A percentile compares a stretch with the other conserved stretches of the same genome.
Evolutionary conservation across 2,329 filamentous ascomycete genomes (phyloP).

Genomic region (Phaeoacremonium minimum): DNA sequence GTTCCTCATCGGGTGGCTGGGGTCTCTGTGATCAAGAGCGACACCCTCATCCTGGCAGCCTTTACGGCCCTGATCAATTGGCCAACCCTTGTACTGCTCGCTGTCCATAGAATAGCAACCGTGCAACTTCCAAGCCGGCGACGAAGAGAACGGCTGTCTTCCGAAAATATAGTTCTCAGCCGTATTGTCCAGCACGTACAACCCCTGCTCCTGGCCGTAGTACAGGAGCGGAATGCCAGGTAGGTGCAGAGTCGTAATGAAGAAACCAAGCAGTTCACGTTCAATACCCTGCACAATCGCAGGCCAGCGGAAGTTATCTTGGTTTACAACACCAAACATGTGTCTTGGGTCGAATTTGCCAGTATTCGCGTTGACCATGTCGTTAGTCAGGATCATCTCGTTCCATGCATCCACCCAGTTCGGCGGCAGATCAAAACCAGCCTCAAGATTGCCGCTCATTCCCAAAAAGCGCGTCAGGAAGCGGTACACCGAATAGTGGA

Average conservation of each 20-base stretch:
- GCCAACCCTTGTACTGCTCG: conserved; percentile 51
- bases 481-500: conserved; percentile 62
- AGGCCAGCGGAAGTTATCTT: conserved; percentile 63
- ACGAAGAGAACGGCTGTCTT: conserved; percentile 55
- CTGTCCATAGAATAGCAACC: conserved; percentile 54
- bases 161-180: conserved; percentile 61
- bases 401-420: conserved; percentile 50
- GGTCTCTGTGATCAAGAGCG: conserved; percentile 57
- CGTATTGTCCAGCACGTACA: conserved; percentile 58
- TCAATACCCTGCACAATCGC: conserved; percentile 51
- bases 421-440: conserved; percentile 46
- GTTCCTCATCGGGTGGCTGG: conserved; percentile 55
- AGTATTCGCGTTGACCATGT: conserved; percentile 51
- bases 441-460: conserved; percentile 51
- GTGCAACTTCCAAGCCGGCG: conserved; percentile 58
- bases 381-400: conserved; percentile 50
- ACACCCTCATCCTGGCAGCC: conserved; percentile 52
- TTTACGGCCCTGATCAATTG: conserved; percentile 41
- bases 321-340: conserved; percentile 59
- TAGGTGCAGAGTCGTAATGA: conserved; percentile 54
- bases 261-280: conserved; percentile 50
- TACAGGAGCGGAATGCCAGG: conserved; percentile 56
- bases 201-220: conserved; percentile 61
- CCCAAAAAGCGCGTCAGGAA: conserved; percentile 58
- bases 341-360: conserved; percentile 58